phyloP scores from a whole-genome alignment of 768 basidiomycete species.

The Amanita rubescens region DNA sequence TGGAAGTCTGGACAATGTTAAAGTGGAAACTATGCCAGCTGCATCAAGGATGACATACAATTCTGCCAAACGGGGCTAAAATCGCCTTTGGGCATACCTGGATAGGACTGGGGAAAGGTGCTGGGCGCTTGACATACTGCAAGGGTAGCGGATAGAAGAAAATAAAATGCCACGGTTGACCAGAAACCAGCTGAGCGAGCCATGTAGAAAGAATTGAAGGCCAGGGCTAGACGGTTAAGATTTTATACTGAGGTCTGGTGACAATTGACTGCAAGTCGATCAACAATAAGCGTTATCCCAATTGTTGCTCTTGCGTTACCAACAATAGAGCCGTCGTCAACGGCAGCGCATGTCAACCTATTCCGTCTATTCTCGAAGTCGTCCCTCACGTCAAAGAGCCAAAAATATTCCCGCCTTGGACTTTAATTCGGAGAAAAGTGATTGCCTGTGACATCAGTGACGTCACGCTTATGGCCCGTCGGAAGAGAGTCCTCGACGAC shows the following conservation, averaged over 20 bases:
- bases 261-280: background rate
- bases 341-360: too few species aligned
- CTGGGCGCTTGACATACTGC: slow-evolving; percentile 27
- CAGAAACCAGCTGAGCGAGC: slow-evolving; percentile 7
- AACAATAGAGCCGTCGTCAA: too few species aligned
- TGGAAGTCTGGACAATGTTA: slow-evolving; percentile 40
- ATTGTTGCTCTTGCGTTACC: too few species aligned
- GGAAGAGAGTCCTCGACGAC: slow-evolving; percentile 71
- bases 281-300: too few species aligned
- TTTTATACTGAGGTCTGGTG: background rate
- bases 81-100: slow-evolving; percentile 37
- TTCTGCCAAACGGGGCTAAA: slow-evolving; percentile 55
- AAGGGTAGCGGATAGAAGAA: slow-evolving; percentile 16
- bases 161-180: slow-evolving; percentile 10
- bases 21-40: too few species aligned
- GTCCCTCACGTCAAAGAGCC: too few species aligned
- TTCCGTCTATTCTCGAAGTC: too few species aligned
- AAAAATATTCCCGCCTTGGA: too few species aligned
- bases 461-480: slow-evolving; percentile 49
- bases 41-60: slow-evolving; percentile 27
- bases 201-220: slow-evolving; percentile 12
- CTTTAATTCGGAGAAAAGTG: too few species aligned
- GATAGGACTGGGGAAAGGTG: slow-evolving; percentile 41
- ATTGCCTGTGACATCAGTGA: background rate
- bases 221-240: too few species aligned